A percentile compares a stretch with the other conserved stretches of the same genome.
phyloP scores from a whole-genome alignment of 805 yeast species.

The Candida verbasci region DNA sequence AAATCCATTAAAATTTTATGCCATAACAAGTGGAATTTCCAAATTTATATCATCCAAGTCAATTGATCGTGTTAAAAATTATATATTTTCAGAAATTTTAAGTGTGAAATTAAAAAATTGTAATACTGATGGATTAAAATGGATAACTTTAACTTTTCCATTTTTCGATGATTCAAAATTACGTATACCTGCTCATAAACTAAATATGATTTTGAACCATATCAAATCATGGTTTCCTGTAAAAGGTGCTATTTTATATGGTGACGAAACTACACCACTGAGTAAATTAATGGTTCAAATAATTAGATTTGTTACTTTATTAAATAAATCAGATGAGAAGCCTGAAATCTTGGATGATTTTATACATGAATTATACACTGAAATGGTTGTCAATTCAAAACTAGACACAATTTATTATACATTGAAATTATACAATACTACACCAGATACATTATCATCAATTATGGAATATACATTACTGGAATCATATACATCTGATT shows the following conservation, averaged over 20 bases:
- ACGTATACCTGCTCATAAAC: slow-evolving; percentile 55
- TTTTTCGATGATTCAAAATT: slow-evolving; percentile 38
- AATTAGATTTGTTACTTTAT: slow-evolving; percentile 38
- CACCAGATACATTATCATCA: neutral
- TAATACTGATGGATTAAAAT: slow-evolving; percentile 41
- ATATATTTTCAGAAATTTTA: slow-evolving; percentile 59
- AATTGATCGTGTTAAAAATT: slow-evolving; percentile 53
- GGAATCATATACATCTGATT: neutral
- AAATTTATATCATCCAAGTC: slow-evolving; percentile 33
- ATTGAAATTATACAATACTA: slow-evolving; percentile 32
- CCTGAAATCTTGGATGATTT: slow-evolving; percentile 34
- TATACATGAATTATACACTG: slow-evolving; percentile 35
- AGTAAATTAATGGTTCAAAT: slow-evolving; percentile 52
- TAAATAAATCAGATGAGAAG: slow-evolving; percentile 12
- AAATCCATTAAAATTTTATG: slow-evolving; percentile 27
- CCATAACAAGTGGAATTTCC: slow-evolving; percentile 27
- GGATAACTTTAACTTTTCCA: slow-evolving; percentile 45
- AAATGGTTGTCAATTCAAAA: slow-evolving; percentile 37
- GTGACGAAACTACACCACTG: slow-evolving; percentile 34
- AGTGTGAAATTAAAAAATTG: slow-evolving; percentile 44
- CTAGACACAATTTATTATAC: slow-evolving; percentile 45
- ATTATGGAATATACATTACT: neutral
- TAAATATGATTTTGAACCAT: slow-evolving; percentile 55
- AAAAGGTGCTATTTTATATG: no score
- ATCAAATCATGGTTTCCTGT: slow-evolving; percentile 49